phyloP scores from a whole-genome alignment of 257 asterid species.

The Jacaranda mimosifolia region DNA sequence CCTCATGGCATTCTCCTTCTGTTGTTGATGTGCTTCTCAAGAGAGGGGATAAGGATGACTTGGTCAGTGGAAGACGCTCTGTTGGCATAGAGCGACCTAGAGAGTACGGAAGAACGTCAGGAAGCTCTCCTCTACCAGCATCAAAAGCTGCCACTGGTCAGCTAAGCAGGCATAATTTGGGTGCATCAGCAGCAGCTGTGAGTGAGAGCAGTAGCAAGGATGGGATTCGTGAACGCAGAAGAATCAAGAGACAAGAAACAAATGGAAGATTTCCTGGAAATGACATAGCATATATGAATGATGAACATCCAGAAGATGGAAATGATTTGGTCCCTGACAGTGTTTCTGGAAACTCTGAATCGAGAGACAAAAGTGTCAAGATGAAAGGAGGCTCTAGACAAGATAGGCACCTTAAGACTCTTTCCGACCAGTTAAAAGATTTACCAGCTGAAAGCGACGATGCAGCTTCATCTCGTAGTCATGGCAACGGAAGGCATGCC shows the following conservation, averaged over 20 bases:
- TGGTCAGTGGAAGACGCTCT: conserved; percentile 63
- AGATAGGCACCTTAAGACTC: conserved; percentile 56
- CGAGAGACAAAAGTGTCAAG: conserved; percentile 46
- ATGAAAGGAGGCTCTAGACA: conserved; percentile 44
- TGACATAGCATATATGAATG: conserved; percentile 43
- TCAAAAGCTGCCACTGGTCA: conserved; percentile 40
- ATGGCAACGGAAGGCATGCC: conserved; percentile 45
- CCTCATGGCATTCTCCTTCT: conserved; percentile 82
- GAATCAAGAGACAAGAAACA: conserved; percentile 55
- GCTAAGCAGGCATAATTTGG: conserved; percentile 45
- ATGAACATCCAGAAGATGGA: conserved; percentile 42
- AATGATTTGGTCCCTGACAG: conserved; percentile 37
- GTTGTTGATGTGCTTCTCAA: conserved; percentile 53
- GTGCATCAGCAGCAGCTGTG: conserved; percentile 40
- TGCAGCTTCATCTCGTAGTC: conserved; percentile 62
- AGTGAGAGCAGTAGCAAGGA: conserved; percentile 52
- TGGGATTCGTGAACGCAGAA: conserved; percentile 51
- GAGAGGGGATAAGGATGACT: conserved; percentile 55
- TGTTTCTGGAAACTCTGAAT: conserved; percentile 55
- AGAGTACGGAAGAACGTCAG: conserved; percentile 48
- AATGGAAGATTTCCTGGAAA: conserved; percentile 49
- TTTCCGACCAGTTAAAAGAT: conserved; percentile 67
- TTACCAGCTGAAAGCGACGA: conserved; percentile 64
- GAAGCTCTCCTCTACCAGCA: conserved; percentile 55
- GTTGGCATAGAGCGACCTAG: conserved; percentile 55